These are phyloP conservation scores for Sporothrix pallida DNA, from an alignment of 2,329 filamentous ascomycete species.

Conservation along the genomic window DNA sequence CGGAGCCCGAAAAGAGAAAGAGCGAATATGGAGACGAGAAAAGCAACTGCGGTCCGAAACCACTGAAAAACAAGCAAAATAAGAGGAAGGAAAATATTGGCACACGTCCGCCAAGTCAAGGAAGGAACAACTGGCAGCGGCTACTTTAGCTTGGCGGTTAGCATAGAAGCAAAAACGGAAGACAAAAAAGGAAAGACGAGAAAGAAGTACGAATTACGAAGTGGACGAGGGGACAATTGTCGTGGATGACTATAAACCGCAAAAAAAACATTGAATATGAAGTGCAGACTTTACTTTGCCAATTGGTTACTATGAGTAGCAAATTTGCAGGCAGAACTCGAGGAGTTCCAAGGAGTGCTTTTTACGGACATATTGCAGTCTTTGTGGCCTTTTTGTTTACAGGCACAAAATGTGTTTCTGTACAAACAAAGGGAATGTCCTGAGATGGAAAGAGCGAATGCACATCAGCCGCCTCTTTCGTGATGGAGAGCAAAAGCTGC, in stretches of 20 bases:
- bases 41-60: background rate
- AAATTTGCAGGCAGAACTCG: too few relatives aligned
- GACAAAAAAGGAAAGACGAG: background rate
- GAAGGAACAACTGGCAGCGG: background rate
- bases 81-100: background rate
- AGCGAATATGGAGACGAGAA: constrained; percentile 21
- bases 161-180: background rate
- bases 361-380: too few relatives aligned
- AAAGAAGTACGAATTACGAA: background rate
- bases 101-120: background rate
- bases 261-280: background rate
- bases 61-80: background rate
- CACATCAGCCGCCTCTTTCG: too few relatives aligned
- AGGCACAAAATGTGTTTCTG: too few relatives aligned
- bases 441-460: background rate
- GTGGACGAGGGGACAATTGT: too few relatives aligned
- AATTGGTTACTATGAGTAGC: too few relatives aligned
- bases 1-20: constrained; percentile 11
- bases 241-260: constrained; percentile 20
- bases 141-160: background rate
- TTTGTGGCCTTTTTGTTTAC: too few relatives aligned
- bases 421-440: too few relatives aligned
- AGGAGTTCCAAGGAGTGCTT: too few relatives aligned
- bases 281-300: too few relatives aligned
- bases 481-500: background rate